Evolutionary conservation across 768 basidiomycete genomes (phyloP).

Genomic region (Suillus subluteus): DNA sequence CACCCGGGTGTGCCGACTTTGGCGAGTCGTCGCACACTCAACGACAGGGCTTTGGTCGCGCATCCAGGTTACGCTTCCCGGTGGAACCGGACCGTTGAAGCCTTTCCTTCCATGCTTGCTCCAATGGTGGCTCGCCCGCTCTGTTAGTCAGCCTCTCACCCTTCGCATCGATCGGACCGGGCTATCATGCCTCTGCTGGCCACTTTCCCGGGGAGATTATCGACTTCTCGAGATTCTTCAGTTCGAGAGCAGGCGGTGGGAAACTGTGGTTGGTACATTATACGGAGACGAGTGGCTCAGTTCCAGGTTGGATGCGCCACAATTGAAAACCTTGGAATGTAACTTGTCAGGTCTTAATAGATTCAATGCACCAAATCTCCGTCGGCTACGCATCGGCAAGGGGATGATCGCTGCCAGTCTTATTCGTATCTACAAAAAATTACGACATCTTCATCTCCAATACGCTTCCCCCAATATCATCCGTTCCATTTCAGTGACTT

Average conservation of each 20-base stretch:
- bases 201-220: not conserved
- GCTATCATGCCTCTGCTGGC: too few relatives aligned
- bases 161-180: not conserved
- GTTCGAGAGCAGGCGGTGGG: constrained; percentile 1
- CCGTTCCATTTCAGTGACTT: not conserved
- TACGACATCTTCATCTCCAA: not conserved
- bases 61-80: not conserved
- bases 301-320: not conserved
- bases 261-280: not conserved
- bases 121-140: not conserved
- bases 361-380: not conserved
- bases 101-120: not conserved
- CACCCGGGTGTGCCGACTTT: not conserved
- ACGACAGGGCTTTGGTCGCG: not conserved
- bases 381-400: not conserved
- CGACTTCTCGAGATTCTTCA: not conserved
- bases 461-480: not conserved
- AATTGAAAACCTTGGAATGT: not conserved
- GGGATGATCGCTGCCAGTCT: not conserved
- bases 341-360: not conserved
- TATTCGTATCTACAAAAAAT: not conserved
- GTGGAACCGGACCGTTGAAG: not conserved
- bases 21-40: not conserved
- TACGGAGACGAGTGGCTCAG: not conserved
- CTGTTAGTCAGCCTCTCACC: not conserved